Conservation (phyloP, 495 filamentous ascomycete genomes). For the Penicillium desertorum region DNA sequence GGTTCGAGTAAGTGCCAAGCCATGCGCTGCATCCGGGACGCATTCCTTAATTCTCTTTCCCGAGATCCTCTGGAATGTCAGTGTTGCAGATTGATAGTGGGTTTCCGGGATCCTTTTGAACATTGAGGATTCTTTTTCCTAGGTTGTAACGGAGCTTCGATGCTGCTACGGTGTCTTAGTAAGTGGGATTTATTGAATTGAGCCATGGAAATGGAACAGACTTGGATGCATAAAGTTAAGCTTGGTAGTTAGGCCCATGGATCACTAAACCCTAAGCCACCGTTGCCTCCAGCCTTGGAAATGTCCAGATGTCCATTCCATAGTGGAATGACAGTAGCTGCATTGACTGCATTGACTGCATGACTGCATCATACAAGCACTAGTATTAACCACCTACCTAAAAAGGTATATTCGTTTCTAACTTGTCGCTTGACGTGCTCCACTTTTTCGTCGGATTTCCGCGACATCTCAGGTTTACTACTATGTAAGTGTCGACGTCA, state of each 20-base stretch:
- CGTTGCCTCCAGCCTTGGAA: too few species aligned
- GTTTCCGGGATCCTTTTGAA: too few species aligned
- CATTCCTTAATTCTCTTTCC: conserved; percentile 11
- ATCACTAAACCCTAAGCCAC: neutral
- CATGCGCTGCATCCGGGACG: conserved; percentile 15
- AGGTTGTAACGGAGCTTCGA: neutral
- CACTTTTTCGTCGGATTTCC: conserved; percentile 15
- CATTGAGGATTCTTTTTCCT: neutral
- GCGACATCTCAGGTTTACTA: conserved; percentile 8
- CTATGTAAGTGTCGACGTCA: conserved; percentile 12
- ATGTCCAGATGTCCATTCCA: too few species aligned
- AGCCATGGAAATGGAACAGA: neutral
- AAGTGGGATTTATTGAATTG: neutral
- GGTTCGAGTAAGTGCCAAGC: conserved; percentile 10
- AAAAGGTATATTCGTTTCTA: too few species aligned
- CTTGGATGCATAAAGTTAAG: conserved; percentile 1
- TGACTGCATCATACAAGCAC: too few species aligned
- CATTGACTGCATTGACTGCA: too few species aligned
- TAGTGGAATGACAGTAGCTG: too few species aligned
- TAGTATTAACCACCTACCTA: too few species aligned
- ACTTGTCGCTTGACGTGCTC: conserved; percentile 17
- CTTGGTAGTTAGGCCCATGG: neutral
- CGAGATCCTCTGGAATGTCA: conserved; percentile 13
- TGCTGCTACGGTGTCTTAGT: neutral
- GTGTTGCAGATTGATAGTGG: conserved; percentile 3